Base-by-base conservation (phyloP, 225 moss, liverwort and hornwort species). In the Straminergon stramineum region DNA sequence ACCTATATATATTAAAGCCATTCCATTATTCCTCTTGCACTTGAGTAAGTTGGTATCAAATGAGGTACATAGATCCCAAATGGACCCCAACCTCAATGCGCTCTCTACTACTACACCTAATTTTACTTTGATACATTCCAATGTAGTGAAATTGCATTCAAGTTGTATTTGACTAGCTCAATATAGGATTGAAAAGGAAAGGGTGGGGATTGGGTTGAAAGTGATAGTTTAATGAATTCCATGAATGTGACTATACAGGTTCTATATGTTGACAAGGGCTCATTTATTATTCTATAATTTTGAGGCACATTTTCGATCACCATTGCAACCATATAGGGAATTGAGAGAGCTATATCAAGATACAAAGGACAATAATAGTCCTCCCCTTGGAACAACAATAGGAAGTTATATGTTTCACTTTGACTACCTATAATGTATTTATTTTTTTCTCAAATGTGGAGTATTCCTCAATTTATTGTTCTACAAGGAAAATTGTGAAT, bases 171-270 rank as follows among this genome's bases (percentile, higher is more conserved):
- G 17, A 11, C 4, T 48, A 48, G 4, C 1, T 48, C 0, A 75
- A 1, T 48, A 4, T 48, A 4, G 7, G 5, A 31, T 75, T 48
- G 10, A 13, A 43, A 43, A 17, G 4, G 4, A 3, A 28, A 28
- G 6, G 10, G 1, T 28, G 30, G 10, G 2, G 3, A 74, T 74
- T 74, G 32, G 7, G 2, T 48, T 75, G 30, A 48, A 41, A 31
- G 51, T 75, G 5, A 75, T 48, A 51, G 51, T 75, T 28, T 7
- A 51, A 11, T 51, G 26, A 51, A 75, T 12, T 32, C 7, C 2
- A 1, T 32, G 0, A 75, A 51, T 0, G 20, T 20, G 3, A 51
- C 4, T 1, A 75, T 30, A 10, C 0, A 0, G 6, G 0, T 48
- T 51, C 4, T 31, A 7, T 7, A 32, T 1, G 0, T 51, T 51